phyloP scores from a whole-genome alignment of 106 monocot genomes.

The Cymbidium sinense region DNA sequence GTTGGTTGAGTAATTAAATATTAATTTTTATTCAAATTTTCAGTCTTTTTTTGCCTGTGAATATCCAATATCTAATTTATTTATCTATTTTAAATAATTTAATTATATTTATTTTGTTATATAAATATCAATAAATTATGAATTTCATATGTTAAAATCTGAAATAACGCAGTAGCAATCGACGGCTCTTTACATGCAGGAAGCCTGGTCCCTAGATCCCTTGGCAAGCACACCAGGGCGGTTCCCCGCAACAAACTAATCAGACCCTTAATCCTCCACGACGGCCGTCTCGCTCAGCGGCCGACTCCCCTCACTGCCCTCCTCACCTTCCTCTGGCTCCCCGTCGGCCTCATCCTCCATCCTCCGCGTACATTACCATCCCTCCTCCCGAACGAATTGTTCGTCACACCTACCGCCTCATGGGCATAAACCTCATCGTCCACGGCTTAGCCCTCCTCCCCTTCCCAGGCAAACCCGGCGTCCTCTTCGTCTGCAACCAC shows the following conservation, averaged over 20 bases:
- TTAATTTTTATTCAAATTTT: too few species aligned
- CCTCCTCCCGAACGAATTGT: constrained; percentile 41
- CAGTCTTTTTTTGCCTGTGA: too few species aligned
- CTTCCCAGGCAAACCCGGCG: constrained; percentile 28
- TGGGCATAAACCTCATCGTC: constrained; percentile 30
- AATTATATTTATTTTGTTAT: too few species aligned
- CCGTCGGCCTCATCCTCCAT: constrained; percentile 40
- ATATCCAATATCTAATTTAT: too few species aligned
- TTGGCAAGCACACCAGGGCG: background rate
- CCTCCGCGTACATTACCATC: constrained; percentile 35
- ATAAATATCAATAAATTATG: too few species aligned
- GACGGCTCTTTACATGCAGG: constrained; percentile 5
- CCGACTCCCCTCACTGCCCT: constrained; percentile 53
- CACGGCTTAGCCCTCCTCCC: constrained; percentile 24
- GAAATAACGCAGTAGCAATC: too few species aligned
- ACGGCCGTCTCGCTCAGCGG: constrained; percentile 51
- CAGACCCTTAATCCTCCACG: constrained; percentile 60
- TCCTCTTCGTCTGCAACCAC: constrained; percentile 73
- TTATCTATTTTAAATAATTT: too few species aligned
- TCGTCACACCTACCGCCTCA: constrained; percentile 25
- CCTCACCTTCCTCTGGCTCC: constrained; percentile 53
- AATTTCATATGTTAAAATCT: too few species aligned
- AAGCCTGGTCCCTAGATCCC: constrained; percentile 9
- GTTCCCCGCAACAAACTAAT: constrained; percentile 9
- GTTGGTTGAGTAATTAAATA: too few species aligned